Base-by-base conservation (phyloP, 1,284 basidiomycete species). In the Fomes fomentarius region DNA sequence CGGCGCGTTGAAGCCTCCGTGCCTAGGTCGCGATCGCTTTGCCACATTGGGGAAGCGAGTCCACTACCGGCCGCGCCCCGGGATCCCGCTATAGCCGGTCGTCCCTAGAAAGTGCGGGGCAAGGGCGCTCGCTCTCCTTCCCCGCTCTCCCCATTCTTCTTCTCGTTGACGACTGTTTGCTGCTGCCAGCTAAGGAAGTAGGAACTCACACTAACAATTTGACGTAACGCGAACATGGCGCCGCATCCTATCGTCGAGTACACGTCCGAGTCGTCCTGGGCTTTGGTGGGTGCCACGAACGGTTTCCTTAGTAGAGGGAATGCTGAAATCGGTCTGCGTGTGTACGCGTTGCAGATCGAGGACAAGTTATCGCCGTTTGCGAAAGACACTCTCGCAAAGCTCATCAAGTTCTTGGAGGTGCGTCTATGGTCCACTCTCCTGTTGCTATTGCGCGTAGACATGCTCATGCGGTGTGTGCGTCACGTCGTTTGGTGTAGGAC, bases 331-430 rank as follows among this genome's bases (percentile, higher is more conserved):
- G 31, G 31, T 25, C 9, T 26, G n/a, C 10, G 17, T 37, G 30
- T 12, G 26, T 33, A 10, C 10, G 12, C 9, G 14, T 14, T 64
- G 33, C 33, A 96, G 93, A 77, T 96, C 52, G 91, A 95, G 76
- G 89, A 93, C 78, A 93, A 92, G 74, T 91, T 98, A 81, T 92
- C 92, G 6, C 82, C 87, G 11, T 92, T 83, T 65, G 96, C 88
- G 34, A 96, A 94, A 75, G 87, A 94, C 64, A 90, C 85, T 5
- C 80, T 98, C 42, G 79, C 84, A 47, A 94, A 90, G 66, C 82
- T 98, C 52, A 84, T 97, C 66, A 76, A 77, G 42, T 98, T 98
- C 71, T 80, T 96, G 53, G 85, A 94, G 76, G 94, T 91, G 58
- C 62, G 82, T 71, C n/a, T n/a, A n/a, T n/a, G n/a, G n/a, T n/a